Base-by-base conservation (phyloP, 768 basidiomycete genomes). In the Leccinum fibrillosum region DNA sequence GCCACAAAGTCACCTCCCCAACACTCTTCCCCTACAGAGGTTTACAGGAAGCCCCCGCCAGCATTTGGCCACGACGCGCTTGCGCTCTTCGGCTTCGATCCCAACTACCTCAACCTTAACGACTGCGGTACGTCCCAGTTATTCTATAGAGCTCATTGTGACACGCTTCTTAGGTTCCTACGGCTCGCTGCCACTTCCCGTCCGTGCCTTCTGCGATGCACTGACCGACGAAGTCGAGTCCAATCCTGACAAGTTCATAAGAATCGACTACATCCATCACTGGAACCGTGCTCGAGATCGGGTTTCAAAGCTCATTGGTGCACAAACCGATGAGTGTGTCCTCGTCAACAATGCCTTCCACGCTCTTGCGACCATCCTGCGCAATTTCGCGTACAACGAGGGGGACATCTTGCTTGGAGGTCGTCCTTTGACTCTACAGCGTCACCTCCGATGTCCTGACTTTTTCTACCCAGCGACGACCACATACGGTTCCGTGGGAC, bases 91-190 rank as follows among this genome's bases (percentile, higher is more conserved):
- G 77, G 75, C 21, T 78, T 89, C 21, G 81, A 84, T 44, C 76
- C 83, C 5, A 75, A 77, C 42, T 88, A 87, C 57, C 66, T 85
- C 49, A 86, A 89, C 63, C 71, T 90, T 50, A 89, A 90, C 66
- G 75, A 84, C 52, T 21, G 21, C 21, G 88, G 88, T 86, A 54
- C 32, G 75, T 48, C 6, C 28, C n/a, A 3, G 10, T 23, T 21
- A 1, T 32, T 35, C 7, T 44, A 17, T 10, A 12, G 7, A 17
- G 51, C 21, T 42, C 2, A 21, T n/a, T 5, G 4, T 26, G 9
- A 30, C 25, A 49, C 26, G 0, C 8, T 53, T 37, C 21, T 17
- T 56, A 87, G 86, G 86, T 15, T 82, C 86, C 0, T 86, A 79
- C 63, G 86, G 86, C 3, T 79, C 82, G 1, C 68, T 83, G 2